Evolutionary conservation across 78 protist species (phyloP).

Genomic region (Dictyostelium brefeldianum): DNA sequence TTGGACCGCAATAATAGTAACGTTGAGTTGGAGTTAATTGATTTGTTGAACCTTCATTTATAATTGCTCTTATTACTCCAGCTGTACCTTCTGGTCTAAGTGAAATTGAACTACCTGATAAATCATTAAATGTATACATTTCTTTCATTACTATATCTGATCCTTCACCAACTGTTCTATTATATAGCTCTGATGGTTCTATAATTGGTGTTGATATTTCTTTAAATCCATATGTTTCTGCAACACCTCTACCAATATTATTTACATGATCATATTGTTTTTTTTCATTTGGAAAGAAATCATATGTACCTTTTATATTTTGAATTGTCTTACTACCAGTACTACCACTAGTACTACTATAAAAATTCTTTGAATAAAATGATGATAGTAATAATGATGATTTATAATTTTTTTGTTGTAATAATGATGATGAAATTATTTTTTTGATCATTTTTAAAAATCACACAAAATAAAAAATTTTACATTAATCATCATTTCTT

Average conservation of each 20-base stretch:
- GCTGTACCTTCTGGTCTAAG: conserved; percentile 89
- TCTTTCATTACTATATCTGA: conserved; percentile 84
- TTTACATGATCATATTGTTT: neutral
- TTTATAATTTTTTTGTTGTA: neutral
- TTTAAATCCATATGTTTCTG: conserved; percentile 31
- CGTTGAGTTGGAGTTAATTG: conserved; percentile 33
- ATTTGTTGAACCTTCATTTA: neutral
- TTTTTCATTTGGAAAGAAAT: conserved; percentile 44
- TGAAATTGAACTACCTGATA: conserved; percentile 20
- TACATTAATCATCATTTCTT: neutral
- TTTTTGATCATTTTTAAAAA: neutral
- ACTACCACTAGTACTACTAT: neutral
- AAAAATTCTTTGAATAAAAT: neutral
- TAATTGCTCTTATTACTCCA: conserved; percentile 64
- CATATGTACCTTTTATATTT: conserved; percentile 54
- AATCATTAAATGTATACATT: conserved; percentile 68
- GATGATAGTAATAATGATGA: neutral
- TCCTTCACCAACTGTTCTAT: conserved; percentile 71
- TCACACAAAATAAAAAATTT: too few species aligned
- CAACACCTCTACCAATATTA: conserved; percentile 17
- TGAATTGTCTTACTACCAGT: neutral
- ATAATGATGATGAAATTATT: neutral
- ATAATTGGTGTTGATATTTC: conserved; percentile 79
- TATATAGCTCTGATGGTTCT: conserved; percentile 57
- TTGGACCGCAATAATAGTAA: conserved; percentile 80